Base-by-base conservation (phyloP, 2,329 filamentous ascomycete species). In the Camillea tinctor region DNA sequence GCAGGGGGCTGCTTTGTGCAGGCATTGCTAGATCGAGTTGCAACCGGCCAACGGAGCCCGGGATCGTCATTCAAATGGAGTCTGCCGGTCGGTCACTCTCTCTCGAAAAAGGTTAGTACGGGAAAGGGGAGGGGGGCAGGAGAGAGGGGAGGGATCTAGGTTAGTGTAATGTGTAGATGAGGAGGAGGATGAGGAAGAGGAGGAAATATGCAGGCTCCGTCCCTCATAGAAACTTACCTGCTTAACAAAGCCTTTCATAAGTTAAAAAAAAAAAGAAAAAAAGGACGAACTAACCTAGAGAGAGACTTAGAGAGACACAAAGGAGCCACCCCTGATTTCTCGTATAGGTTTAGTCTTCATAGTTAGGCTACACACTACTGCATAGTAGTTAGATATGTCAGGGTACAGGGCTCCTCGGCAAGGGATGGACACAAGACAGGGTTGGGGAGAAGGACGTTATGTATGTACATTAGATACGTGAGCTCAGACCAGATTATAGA, bases 41-140 rank as follows among this genome's bases (percentile, higher is more conserved):
- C 64, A 67, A 65, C 66, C 67, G 59, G 63, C 68, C 64, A 65
- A 71, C 68, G 72, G 71, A 69, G 70, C 64, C 68, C 67, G 66
- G 68, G 74, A 75, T 75, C 72, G 68, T 72, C 67, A 66, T 73
- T 70, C 68, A 62, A 74, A 73, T 73, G 71, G 74, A 71, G 70
- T 62, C 69, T 74, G 65, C 68, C 69, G 68, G 67, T 70, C 75
- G 76, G 76, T 68, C 69, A 60, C 66, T 65, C 64, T 70, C 71
- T 68, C 75, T 75, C 48, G 66, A 78, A 75, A 58, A 54, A 71
- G 74, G 60, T 68, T 76, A 75, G 67, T 57, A 63, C 54, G 55
- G 56, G 63, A 44, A 44, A 44, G 17, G 36, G 36, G 36, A 61
- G 60, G 60, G 52, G 59, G 60, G 55, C 55, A 56, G 57, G 63